phyloP scores from a whole-genome alignment of 208 protist genomes.

The Crithidia mellificae region DNA sequence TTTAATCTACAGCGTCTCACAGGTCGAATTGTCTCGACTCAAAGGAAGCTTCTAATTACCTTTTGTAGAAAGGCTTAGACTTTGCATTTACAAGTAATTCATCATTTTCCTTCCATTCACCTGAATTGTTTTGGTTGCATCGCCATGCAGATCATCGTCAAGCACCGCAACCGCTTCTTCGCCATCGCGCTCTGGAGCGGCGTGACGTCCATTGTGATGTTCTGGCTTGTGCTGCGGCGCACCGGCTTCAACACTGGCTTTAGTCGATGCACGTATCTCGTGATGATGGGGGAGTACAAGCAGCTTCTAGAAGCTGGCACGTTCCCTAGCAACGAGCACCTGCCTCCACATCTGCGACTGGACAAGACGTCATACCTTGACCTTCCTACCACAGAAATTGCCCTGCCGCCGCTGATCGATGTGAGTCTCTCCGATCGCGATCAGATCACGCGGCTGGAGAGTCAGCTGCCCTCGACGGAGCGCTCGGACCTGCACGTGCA shows the following conservation, averaged over 20 bases:
- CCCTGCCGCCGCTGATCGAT: constrained; percentile 77
- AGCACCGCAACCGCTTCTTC: constrained; percentile 69
- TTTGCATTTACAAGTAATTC: background rate
- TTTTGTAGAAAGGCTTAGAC: too few species aligned
- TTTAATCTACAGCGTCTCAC: too few species aligned
- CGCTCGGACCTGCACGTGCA: constrained; percentile 70
- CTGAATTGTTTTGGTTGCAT: background rate
- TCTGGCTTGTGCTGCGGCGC: constrained; percentile 79
- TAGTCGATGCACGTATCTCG: constrained; percentile 73
- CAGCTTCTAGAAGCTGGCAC: constrained; percentile 76
- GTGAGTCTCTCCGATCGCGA: constrained; percentile 59
- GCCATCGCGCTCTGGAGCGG: constrained; percentile 65
- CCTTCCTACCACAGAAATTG: constrained; percentile 73
- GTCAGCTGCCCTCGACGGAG: constrained; percentile 56
- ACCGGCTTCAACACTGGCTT: constrained; percentile 84
- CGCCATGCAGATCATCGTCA: constrained; percentile 70
- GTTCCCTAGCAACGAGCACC: constrained; percentile 65
- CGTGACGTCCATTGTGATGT: constrained; percentile 63
- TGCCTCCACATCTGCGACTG: constrained; percentile 82
- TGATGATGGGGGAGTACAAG: constrained; percentile 86
- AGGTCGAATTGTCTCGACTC: too few species aligned
- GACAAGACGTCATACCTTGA: constrained; percentile 81
- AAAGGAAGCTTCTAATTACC: too few species aligned
- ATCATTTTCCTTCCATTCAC: background rate
- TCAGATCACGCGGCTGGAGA: constrained; percentile 60